These are phyloP conservation scores for Pycnococcus provasolii DNA, from an alignment of 139 green algal species.

Conservation along the genomic window DNA sequence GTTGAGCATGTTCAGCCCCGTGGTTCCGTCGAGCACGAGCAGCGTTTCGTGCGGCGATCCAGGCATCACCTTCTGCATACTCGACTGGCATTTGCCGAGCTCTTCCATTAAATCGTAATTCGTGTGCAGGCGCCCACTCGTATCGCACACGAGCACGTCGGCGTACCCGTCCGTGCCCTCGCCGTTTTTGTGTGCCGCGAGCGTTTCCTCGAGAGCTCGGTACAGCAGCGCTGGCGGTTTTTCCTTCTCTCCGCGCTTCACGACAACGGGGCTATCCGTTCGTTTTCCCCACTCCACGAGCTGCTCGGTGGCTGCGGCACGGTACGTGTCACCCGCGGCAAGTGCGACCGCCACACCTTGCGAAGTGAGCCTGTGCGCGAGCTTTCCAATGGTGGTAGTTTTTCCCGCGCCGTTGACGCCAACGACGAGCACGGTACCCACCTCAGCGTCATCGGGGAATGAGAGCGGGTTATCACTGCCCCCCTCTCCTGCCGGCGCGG, in stretches of 20 bases:
- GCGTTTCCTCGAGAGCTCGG: conserved; percentile 20
- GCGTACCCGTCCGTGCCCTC: conserved; percentile 16
- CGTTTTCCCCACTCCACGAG: conserved; percentile 73
- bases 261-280: conserved; percentile 14
- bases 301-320: conserved; percentile 88
- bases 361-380: conserved; percentile 11
- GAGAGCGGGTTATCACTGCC: conserved; percentile 35
- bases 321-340: conserved; percentile 90
- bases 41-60: conserved; percentile 56
- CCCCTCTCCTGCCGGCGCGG: background rate
- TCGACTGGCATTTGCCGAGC: conserved; percentile 51
- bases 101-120: conserved; percentile 91
- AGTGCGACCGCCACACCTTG: conserved; percentile 44
- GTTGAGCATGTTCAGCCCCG: conserved; percentile 94
- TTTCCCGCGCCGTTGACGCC: conserved; percentile 96
- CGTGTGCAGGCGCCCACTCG: conserved; percentile 81
- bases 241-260: conserved; percentile 2
- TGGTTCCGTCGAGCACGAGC: conserved; percentile 95
- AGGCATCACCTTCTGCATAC: conserved; percentile 41
- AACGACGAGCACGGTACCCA: conserved; percentile 67
- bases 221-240: background rate
- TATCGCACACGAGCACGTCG: conserved; percentile 87
- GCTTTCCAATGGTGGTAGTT: conserved; percentile 78
- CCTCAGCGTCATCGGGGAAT: conserved; percentile 24
- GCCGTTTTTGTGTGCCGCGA: conserved; percentile 6